Conservation (phyloP, 1,139 yeast species). For the Lodderomyces parapsilosis region DNA sequence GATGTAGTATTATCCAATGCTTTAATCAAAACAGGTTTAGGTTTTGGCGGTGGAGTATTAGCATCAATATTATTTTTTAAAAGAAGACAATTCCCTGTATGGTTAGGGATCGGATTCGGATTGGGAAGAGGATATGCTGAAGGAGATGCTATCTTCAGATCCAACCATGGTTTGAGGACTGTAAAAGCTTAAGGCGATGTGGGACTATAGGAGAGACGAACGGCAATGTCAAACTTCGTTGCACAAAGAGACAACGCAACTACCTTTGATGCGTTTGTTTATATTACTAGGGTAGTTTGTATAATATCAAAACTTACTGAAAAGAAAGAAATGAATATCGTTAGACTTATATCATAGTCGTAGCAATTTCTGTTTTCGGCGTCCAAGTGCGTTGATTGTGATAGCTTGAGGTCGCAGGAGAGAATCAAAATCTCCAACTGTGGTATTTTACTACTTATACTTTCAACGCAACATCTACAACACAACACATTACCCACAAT, state of each 20-base stretch:
- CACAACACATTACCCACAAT: constrained; percentile 7
- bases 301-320: background rate
- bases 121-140: constrained; percentile 97
- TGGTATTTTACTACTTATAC: too few relatives aligned
- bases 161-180: constrained; percentile 69
- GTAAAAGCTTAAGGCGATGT: constrained; percentile 52
- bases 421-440: background rate
- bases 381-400: too few relatives aligned
- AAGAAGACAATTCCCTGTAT: constrained; percentile 95
- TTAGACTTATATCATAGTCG: background rate
- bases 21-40: constrained; percentile 93
- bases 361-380: too few relatives aligned
- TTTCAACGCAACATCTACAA: too few relatives aligned
- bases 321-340: background rate
- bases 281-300: background rate
- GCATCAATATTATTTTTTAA: constrained; percentile 88
- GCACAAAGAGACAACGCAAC: background rate
- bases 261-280: background rate
- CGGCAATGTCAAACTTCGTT: too few relatives aligned
- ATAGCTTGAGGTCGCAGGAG: background rate
- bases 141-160: constrained; percentile 95
- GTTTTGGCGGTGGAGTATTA: constrained; percentile 94
- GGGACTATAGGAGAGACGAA: background rate
- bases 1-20: constrained; percentile 94
- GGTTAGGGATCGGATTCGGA: constrained; percentile 96